phyloP scores from a whole-genome alignment of 2,329 filamentous ascomycete genomes.

The Pyrenochaeta sp. region DNA sequence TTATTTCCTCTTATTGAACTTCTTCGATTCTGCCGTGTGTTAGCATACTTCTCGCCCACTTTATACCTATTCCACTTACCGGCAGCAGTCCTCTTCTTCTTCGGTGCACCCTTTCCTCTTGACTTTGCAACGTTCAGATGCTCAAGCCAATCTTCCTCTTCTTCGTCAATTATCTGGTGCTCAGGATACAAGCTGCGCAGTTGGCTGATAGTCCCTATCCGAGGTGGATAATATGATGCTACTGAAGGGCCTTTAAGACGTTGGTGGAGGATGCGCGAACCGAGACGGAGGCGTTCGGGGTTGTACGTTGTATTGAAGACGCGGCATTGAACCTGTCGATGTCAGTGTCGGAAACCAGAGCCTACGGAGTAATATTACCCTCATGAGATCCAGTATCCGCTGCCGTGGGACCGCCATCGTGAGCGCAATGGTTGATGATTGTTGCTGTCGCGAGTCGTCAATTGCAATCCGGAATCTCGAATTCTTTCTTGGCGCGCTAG shows the following conservation, averaged over 20 bases:
- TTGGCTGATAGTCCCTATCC: slow-evolving; percentile 74
- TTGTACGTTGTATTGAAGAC: slow-evolving; percentile 94
- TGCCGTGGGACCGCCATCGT: slow-evolving; percentile 62
- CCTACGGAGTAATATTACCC: slow-evolving; percentile 62
- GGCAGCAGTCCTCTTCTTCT: slow-evolving; percentile 79
- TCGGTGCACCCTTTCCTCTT: slow-evolving; percentile 85
- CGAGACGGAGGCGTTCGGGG: slow-evolving; percentile 79
- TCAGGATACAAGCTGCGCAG: slow-evolving; percentile 75
- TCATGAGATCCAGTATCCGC: slow-evolving; percentile 74
- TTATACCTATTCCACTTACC: slow-evolving; percentile 43
- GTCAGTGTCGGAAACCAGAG: slow-evolving; percentile 8
- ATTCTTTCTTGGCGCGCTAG: slow-evolving; percentile 23
- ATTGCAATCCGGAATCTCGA: neutral
- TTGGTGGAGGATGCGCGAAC: slow-evolving; percentile 92
- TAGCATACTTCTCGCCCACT: slow-evolving; percentile 2
- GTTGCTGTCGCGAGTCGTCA: neutral
- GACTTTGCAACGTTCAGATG: slow-evolving; percentile 60
- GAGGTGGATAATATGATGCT: slow-evolving; percentile 87
- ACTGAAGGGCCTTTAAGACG: slow-evolving; percentile 84
- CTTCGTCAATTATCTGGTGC: slow-evolving; percentile 75
- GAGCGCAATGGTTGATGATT: slow-evolving; percentile 11
- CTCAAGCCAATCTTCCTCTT: slow-evolving; percentile 81
- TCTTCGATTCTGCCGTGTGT: slow-evolving; percentile 52
- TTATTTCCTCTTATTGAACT: slow-evolving; percentile 57
- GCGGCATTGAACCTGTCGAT: slow-evolving; percentile 79